Base-by-base conservation (phyloP, 192 early-diverging fungal species). In the Radiomyces spectabilis region DNA sequence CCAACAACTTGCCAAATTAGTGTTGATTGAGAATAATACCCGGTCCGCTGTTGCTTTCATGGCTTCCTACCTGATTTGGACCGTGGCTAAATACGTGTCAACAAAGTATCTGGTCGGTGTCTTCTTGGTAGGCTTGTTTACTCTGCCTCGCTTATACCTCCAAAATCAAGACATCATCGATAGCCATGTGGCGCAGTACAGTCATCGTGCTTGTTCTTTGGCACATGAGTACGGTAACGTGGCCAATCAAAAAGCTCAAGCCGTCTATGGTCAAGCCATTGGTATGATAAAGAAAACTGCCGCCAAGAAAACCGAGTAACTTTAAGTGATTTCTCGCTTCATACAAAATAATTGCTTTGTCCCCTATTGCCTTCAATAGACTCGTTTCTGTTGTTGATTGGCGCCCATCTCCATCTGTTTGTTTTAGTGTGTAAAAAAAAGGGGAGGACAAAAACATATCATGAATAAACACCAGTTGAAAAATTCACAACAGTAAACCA, bases 11-110 rank as follows among this genome's bases (percentile, higher is more conserved):
- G 60, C 64, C 9, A 59, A 55, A 16, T 15, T 66, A n/a, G 41
- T 66, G 6, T 35, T 66, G 37, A 66, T 66, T 30, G 64, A 66
- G 35, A 57, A 66, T 30, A 66, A 66, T 29, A 49, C 53, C 13
- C 44, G 46, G n/a, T 60, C 57, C 15, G 34, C 46, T 26, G 35
- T 53, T 4, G 38, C 52, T 9, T n/a, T 66, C 5, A 40, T 18
- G 21, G 41, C 26, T 6, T 66, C 57, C 38, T 66, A 55, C 44
- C 31, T 41, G 47, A 35, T 60, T 22, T 66, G 64, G 64, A 60
- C 57, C 26, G 22, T 66, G 19, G 57, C 64, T 12, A 66, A 66
- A 29, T 55, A 45, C 18, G 38, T 66, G 2, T 41, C 64, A 8
- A 66, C 64, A 9, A 66, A 59, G 41, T 66, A 59, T 41, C 34